Conservation (phyloP, 352 stramenopile species). For the Halophytophthora batemanensis region DNA sequence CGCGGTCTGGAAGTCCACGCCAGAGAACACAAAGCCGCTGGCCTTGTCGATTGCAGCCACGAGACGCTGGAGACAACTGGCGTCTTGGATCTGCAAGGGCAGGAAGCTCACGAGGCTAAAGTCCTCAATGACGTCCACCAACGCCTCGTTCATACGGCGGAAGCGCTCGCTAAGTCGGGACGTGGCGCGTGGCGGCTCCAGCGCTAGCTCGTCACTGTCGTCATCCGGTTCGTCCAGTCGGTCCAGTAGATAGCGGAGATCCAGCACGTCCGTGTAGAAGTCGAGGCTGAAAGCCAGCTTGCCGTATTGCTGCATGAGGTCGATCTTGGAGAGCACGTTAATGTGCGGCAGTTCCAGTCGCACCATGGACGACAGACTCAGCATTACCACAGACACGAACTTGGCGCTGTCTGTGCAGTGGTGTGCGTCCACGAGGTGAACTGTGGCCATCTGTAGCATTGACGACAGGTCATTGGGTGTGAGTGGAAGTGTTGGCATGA, state of each 20-base stretch:
- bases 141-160: slow-evolving; percentile 77
- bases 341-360: slow-evolving; percentile 97
- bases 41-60: slow-evolving; percentile 80
- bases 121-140: slow-evolving; percentile 86
- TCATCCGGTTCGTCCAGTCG: slow-evolving; percentile 69
- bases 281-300: slow-evolving; percentile 87
- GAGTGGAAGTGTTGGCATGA: slow-evolving; percentile 8
- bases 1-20: slow-evolving; percentile 73
- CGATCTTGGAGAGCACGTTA: slow-evolving; percentile 92
- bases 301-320: slow-evolving; percentile 91
- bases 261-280: slow-evolving; percentile 87
- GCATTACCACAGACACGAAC: slow-evolving; percentile 97
- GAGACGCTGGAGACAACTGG: slow-evolving; percentile 55
- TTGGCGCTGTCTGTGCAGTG: slow-evolving; percentile 94
- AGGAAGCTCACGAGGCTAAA: slow-evolving; percentile 85
- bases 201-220: slow-evolving; percentile 33
- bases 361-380: slow-evolving; percentile 97
- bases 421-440: slow-evolving; percentile 95
- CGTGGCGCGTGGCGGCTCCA: slow-evolving; percentile 26
- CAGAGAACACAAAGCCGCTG: slow-evolving; percentile 81
- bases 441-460: slow-evolving; percentile 80
- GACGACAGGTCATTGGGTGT: neutral
- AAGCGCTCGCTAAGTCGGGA: slow-evolving; percentile 51
- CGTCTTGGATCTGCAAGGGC: slow-evolving; percentile 79
- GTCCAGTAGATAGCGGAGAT: slow-evolving; percentile 79